Percentiles rank a stretch among this genome's conserved stretches.
These are phyloP conservation scores for Sporobolomyces pararoseus DNA, from an alignment of 768 basidiomycete species.

Conservation along the genomic window DNA sequence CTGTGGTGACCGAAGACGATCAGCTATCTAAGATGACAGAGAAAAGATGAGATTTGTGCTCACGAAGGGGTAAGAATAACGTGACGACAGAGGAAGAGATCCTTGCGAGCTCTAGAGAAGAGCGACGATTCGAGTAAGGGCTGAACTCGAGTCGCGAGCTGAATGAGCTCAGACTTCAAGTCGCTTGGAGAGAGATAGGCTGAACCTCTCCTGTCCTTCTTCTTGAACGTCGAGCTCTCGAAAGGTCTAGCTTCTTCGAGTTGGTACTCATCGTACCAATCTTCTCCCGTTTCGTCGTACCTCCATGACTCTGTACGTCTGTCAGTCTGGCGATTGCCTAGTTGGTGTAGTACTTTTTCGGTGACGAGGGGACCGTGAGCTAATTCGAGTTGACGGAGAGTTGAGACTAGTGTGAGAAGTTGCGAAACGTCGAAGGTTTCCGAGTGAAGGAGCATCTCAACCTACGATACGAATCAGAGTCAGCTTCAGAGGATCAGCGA, in stretches of 20 bases:
- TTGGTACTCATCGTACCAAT: slow-evolving; percentile 35
- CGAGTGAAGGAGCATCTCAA: slow-evolving; percentile 66
- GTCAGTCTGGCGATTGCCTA: background rate
- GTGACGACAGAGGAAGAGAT: slow-evolving; percentile 68
- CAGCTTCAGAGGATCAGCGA: background rate
- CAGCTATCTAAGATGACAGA: background rate
- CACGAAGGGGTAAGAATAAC: slow-evolving; percentile 73
- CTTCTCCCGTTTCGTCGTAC: background rate
- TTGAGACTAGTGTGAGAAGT: slow-evolving; percentile 53
- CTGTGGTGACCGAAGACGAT: background rate
- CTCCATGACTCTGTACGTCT: background rate
- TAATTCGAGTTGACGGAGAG: slow-evolving; percentile 52
- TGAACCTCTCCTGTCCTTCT: background rate
- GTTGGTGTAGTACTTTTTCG: slow-evolving; percentile 12
- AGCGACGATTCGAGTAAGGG: background rate
- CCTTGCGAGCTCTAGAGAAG: slow-evolving; percentile 48
- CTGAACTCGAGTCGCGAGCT: background rate
- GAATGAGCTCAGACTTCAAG: background rate
- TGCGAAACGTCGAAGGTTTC: slow-evolving; percentile 63
- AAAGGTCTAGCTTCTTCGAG: background rate
- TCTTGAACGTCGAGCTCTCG: background rate
- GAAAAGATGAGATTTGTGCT: background rate
- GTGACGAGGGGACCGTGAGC: background rate
- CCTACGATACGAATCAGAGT: slow-evolving; percentile 48
- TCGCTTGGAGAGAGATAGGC: background rate